Evolutionary conservation across 352 stramenopile species (phyloP).

Genomic region (Phytopythium vexans): DNA sequence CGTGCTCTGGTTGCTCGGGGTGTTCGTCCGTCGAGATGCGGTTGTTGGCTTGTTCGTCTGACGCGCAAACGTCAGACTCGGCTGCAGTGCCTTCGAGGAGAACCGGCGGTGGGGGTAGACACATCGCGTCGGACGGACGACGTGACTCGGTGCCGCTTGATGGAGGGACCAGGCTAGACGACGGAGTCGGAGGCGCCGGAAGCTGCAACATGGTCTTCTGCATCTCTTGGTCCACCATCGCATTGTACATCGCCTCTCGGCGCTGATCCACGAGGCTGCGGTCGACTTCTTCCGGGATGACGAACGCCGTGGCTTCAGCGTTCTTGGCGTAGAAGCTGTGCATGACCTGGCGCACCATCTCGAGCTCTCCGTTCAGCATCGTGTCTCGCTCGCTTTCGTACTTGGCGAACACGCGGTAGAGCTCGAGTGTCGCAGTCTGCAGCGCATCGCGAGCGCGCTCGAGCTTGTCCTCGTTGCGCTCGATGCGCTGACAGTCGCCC

Average conservation of each 20-base stretch:
- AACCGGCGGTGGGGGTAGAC: background rate
- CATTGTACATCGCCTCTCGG: constrained; percentile 55
- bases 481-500: constrained; percentile 24
- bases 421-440: constrained; percentile 49
- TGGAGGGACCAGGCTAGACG: background rate
- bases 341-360: constrained; percentile 82
- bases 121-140: too few relatives aligned
- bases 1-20: constrained; percentile 11
- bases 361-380: constrained; percentile 75
- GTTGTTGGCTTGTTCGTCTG: background rate
- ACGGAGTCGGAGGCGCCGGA: background rate
- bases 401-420: constrained; percentile 77
- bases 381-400: constrained; percentile 73
- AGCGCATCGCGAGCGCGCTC: constrained; percentile 36
- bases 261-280: constrained; percentile 39
- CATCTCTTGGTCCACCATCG: constrained; percentile 54
- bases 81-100: background rate
- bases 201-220: constrained; percentile 29
- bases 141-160: too few relatives aligned
- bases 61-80: background rate
- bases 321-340: constrained; percentile 77
- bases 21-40: background rate
- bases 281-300: constrained; percentile 54
- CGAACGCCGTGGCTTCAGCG: constrained; percentile 61
- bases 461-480: constrained; percentile 62